Evolutionary conservation across 2,329 filamentous ascomycete species (phyloP), one percentile per base, ranked within the genome.

Genomic region (Colletotrichum sp.): DNA sequence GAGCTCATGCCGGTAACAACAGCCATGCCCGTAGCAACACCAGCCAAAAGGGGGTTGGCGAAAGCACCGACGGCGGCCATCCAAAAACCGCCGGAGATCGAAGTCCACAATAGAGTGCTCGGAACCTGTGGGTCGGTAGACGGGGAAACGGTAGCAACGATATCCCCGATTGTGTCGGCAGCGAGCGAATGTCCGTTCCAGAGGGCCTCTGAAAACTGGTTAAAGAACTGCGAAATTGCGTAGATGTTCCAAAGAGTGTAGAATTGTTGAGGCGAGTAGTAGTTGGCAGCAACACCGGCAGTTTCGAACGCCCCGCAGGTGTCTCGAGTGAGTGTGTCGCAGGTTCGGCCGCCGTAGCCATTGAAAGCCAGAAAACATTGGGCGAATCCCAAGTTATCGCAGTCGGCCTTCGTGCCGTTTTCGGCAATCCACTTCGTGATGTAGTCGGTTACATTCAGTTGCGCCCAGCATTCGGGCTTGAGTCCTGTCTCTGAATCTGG

Each of bases 231-330:
- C 69, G 79, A 79, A 5, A 81, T 69, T 16, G 78, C 77, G 68
- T 81, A 80, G 18, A 81, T 81, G 75, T 81, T 81, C 79, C 80
- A 81, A 13, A 81, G 77, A 14, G 78, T 71, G 64, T 81, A 81
- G 62, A 81, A 81, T 28, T 81, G 79, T 56, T 81, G 79, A 5
- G 77, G 28, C 9, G 78, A 79, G 7, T 74, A 72, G 73, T 81
- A 81, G 6, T 73, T 55, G 21, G 36, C 77, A 16, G 73, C 74
- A 7, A 76, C 74, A 14, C 77, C 77, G 8, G 73, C 73, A 7
- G 69, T 72, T 36, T 72, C 69, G n/a, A 72, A 73, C 1, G 79
- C 75, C 3, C 78, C 75, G 52, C 79, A 81, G 2, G 79, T 81
- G n/a, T 76, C 76, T 6, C 78, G 78, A 21, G 77, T 80, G 34